Base-by-base conservation (phyloP, 352 stramenopile genomes). In the Pythium aristosporum region DNA sequence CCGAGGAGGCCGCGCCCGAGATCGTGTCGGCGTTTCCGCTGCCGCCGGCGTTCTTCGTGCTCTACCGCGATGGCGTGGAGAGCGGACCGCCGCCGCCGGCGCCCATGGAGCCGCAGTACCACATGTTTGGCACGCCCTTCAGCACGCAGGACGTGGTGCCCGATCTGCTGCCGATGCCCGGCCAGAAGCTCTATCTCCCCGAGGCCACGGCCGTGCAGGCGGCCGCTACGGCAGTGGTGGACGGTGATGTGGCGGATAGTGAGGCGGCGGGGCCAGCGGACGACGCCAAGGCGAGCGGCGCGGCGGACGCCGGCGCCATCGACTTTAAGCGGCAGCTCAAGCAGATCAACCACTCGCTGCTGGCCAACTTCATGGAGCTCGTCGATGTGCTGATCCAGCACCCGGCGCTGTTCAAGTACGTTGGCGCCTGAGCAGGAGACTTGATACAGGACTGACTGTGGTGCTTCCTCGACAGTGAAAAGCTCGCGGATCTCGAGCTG, bases 61-160 rank as follows among this genome's bases (percentile, higher is more conserved):
- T 94, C 34, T 94, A 94, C 66, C 61, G 67, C 16, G 82, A 89
- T 0, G 83, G 82, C 13, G 57, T 57, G 9, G 74, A 76, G 41
- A 63, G 54, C 44, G 83, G 83, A 0, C 86, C 86, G 21, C 51
- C 74, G 41, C 86, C 86, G 30, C 86, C 86, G 1, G 68, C 82
- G 63, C 80, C 83, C 43, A 89, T 94, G 75, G 77, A 75, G 47
- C 86, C 86, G 44, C 88, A 77, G 60, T 94, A 94, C 54, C 83
- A 94, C 77, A 91, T 91, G 76, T 94, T 94, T 59, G 86, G 86
- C 42, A 89, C 82, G 48, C 83, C 86, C 7, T 94, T 86, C 72
- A 91, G 80, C 69, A 94, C 86, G 49, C 70, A 90, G 72, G 86
- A 94, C 74, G 75, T 74, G 11, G 83, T 92, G 56, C 86, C 86